Percentiles rank a stretch among this genome's conserved stretches.
phyloP scores from a whole-genome alignment of 805 yeast genomes.

The Kluyveromyces lactis region DNA sequence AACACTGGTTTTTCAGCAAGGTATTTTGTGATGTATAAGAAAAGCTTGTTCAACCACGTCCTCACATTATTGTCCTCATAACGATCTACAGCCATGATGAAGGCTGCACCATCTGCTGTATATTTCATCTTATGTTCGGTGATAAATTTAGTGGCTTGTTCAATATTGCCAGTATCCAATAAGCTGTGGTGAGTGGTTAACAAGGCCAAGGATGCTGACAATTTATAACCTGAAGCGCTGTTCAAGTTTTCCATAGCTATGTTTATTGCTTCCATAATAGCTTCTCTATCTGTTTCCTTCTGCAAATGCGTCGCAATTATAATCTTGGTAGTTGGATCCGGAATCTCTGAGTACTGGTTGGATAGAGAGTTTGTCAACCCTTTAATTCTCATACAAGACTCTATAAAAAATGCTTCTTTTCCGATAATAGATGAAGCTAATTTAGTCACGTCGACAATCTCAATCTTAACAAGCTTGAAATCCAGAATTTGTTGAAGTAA shows the following conservation, averaged over 20 bases:
- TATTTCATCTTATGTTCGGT: constrained; percentile 26
- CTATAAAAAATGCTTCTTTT: too few species aligned
- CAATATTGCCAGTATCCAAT: constrained; percentile 18
- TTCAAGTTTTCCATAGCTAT: neutral
- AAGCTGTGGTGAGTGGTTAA: constrained; percentile 6
- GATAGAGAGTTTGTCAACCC: too few species aligned
- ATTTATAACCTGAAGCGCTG: neutral
- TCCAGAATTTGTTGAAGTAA: too few species aligned
- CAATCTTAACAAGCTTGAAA: too few species aligned
- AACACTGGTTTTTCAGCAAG: constrained; percentile 42
- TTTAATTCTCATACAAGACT: too few species aligned
- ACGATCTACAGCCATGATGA: constrained; percentile 13
- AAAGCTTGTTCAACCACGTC: constrained; percentile 50
- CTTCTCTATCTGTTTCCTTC: neutral
- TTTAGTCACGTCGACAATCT: too few species aligned
- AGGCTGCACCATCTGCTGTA: constrained; percentile 20
- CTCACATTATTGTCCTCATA: constrained; percentile 15
- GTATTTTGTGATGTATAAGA: constrained; percentile 53
- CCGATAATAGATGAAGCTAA: too few species aligned
- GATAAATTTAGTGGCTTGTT: constrained; percentile 20
- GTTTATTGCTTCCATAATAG: neutral
- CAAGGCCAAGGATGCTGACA: constrained; percentile 5
- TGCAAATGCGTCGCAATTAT: neutral
- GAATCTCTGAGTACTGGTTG: neutral
- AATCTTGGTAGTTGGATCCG: neutral